Percentiles rank a stretch among this genome's conserved stretches.
phyloP scores from a whole-genome alignment of 164 flowering plant genomes.

The Macadamia integrifolia region DNA sequence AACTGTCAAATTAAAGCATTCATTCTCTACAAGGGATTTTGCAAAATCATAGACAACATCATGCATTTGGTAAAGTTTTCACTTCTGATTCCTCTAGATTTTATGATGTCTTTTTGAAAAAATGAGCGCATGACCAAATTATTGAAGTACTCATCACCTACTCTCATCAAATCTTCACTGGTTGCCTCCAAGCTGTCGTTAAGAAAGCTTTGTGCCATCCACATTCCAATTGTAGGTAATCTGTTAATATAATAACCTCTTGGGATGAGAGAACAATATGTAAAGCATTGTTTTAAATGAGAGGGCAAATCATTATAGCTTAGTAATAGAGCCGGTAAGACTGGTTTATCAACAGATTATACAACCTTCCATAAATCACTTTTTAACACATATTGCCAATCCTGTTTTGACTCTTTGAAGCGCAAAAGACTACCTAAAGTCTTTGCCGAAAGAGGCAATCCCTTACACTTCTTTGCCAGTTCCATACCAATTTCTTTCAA shows the following conservation, averaged over 20 bases:
- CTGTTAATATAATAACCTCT: conserved; percentile 9
- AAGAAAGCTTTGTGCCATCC: conserved; percentile 23
- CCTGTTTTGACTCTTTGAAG: not conserved
- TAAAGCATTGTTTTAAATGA: conserved; percentile 25
- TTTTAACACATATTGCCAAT: too few relatives aligned
- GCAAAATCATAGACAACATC: conserved; percentile 4
- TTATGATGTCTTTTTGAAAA: not conserved
- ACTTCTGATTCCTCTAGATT: not conserved
- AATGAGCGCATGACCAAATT: not conserved
- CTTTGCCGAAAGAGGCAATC: conserved; percentile 13
- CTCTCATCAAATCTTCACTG: conserved; percentile 7
- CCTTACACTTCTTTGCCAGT: conserved; percentile 11
- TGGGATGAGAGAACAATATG: conserved; percentile 23
- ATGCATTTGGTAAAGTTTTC: not conserved
- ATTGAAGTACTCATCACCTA: conserved; percentile 14
- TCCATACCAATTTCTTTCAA: conserved; percentile 14
- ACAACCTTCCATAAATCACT: not conserved
- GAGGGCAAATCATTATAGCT: conserved; percentile 20
- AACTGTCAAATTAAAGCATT: not conserved
- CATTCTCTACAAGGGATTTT: not conserved
- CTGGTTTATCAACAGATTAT: too few relatives aligned
- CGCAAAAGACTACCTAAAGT: conserved; percentile 16
- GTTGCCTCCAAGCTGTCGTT: not conserved
- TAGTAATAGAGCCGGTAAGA: conserved; percentile 11
- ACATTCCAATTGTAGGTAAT: conserved; percentile 11